Percentiles rank a stretch among this genome's conserved stretches.
phyloP scores from a whole-genome alignment of 768 basidiomycete genomes.

The Suillus americanus region DNA sequence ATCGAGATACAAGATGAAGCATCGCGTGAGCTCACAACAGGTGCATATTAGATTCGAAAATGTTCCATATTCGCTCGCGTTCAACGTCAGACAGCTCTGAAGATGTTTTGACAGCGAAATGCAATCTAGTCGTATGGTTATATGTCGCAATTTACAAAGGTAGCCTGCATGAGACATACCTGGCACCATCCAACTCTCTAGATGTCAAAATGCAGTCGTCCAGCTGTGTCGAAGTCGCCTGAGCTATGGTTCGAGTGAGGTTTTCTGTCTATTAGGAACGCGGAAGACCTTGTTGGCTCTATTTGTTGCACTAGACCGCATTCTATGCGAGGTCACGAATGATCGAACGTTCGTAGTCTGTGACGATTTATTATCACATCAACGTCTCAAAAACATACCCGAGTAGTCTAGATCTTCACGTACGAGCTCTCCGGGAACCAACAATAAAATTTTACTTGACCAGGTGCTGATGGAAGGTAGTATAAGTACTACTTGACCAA shows the following conservation, averaged over 20 bases:
- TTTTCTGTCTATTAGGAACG: neutral
- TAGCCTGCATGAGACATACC: conserved; percentile 11
- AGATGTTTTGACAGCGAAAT: conserved; percentile 24
- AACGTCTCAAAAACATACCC: neutral
- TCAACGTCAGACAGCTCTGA: conserved; percentile 36
- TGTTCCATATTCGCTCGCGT: conserved; percentile 47
- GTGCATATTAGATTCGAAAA: conserved; percentile 62
- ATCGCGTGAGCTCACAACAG: conserved; percentile 29
- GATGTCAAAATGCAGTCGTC: conserved; percentile 16
- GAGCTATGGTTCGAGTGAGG: conserved; percentile 4
- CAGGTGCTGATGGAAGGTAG: neutral
- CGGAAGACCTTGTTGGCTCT: conserved; percentile 36
- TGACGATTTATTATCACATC: neutral
- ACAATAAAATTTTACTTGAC: neutral
- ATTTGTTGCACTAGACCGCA: conserved; percentile 20
- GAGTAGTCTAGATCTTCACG: neutral
- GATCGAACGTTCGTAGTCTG: neutral
- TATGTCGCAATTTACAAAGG: neutral
- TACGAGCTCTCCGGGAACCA: neutral
- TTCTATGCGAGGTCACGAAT: conserved; percentile 6
- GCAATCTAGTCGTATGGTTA: conserved; percentile 16
- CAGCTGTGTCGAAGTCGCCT: conserved; percentile 26
- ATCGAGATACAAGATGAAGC: neutral
- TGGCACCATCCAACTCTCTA: conserved; percentile 11
- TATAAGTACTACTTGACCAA: no score